Base-by-base conservation (phyloP, 768 basidiomycete genomes). In the Hygrocybe coccinea region DNA sequence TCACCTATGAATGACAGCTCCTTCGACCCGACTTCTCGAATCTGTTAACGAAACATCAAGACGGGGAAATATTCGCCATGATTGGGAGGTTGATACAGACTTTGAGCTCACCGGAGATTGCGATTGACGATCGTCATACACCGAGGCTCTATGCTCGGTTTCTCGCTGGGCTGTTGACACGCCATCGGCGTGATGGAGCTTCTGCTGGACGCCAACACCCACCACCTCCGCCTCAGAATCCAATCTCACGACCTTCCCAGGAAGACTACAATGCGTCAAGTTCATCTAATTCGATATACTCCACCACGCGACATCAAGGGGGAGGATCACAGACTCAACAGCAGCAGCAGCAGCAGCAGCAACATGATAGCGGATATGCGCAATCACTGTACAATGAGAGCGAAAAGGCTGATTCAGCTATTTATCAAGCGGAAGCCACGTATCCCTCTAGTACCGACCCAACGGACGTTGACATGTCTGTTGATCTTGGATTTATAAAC, bases 141-240 rank as follows among this genome's bases (percentile, higher is more conserved):
- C 89, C 88, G 1, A 85, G 83, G 60, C 74, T 91, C 34, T 89
- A 91, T 62, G 86, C 89, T 11, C 82, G 87, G 12, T 91, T 91
- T 76, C 77, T 91, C 6, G 82, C 85, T 0, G 77, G 84, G n/a
- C 72, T 91, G 24, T 73, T 91, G 17, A 80, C 82, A 29, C 80
- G 79, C 54, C 82, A 89, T 65, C 81, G 84, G n/a, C 79, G 79
- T 50, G 86, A 87, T 59, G 83, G 85, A 15, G 77, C 79, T n/a
- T 76, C 83, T 14, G 73, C 76, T 21, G 81, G 81, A 9, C 80
- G 81, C 5, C 64, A 76, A 37, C 84, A 81, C 52, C 75, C 80
- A 0, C 74, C 75, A 35, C 78, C 79, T 2, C 79, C 80, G 0
- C 70, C 77, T 0, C 71, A 69, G 15, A 73, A 70, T 46, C 65